These are phyloP conservation scores for Arthroderma sp. DNA, from an alignment of 2,329 filamentous ascomycete genomes.

Conservation along the genomic window DNA sequence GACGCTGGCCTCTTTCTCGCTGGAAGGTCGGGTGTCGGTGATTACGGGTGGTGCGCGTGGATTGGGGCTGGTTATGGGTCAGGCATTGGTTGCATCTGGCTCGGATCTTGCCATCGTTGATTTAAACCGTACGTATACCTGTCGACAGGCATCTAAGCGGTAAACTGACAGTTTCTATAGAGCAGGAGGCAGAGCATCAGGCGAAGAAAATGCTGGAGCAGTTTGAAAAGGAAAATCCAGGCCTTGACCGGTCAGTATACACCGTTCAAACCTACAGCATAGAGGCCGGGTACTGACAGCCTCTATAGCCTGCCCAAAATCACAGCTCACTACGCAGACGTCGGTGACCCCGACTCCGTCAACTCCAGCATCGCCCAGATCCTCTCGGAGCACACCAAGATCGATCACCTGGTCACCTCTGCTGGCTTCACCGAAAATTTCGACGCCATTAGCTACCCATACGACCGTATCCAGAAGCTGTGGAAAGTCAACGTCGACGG, in stretches of 20 bases:
- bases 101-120: constrained; percentile 87
- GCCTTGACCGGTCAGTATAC: constrained; percentile 49
- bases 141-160: neutral
- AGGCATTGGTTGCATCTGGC: constrained; percentile 78
- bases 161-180: constrained; percentile 34
- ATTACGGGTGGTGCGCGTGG: constrained; percentile 87
- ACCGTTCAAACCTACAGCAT: neutral
- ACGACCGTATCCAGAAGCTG: constrained; percentile 82
- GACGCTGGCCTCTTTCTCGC: constrained; percentile 72
- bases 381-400: constrained; percentile 59
- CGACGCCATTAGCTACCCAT: constrained; percentile 78
- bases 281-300: too few relatives aligned
- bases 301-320: constrained; percentile 58
- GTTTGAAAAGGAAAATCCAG: constrained; percentile 70
- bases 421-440: constrained; percentile 96
- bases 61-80: constrained; percentile 81
- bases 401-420: constrained; percentile 89
- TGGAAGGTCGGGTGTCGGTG: constrained; percentile 70
- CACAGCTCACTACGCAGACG: constrained; percentile 82
- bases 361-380: constrained; percentile 60
- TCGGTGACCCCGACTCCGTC: constrained; percentile 68
- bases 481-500: constrained; percentile 92
- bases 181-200: constrained; percentile 71
- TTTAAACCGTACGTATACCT: constrained; percentile 61
- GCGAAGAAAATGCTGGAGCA: constrained; percentile 60